These are phyloP conservation scores for Cladosporium sp. DNA, from an alignment of 2,329 filamentous ascomycete genomes.

Conservation along the genomic window DNA sequence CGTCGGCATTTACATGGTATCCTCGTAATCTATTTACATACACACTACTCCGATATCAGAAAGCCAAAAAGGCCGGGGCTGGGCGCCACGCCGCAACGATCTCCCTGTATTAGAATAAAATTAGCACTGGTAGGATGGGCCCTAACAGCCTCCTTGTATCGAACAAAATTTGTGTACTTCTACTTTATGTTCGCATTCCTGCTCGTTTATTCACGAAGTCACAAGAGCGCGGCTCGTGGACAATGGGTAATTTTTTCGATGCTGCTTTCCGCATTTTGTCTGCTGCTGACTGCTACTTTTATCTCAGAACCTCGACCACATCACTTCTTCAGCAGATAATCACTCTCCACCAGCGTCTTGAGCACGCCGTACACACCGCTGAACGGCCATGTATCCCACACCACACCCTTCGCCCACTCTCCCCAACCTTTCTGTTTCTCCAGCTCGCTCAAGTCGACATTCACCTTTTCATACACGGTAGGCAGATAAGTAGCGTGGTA, in stretches of 20 bases:
- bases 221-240: background rate
- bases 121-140: too few relatives aligned
- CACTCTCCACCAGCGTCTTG: conserved; percentile 40
- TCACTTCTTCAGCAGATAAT: conserved; percentile 36
- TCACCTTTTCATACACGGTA: conserved; percentile 68
- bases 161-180: too few relatives aligned
- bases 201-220: background rate
- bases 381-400: conserved; percentile 37
- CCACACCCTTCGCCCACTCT: conserved; percentile 12
- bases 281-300: background rate
- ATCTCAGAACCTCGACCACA: background rate
- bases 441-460: conserved; percentile 40
- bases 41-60: too few relatives aligned
- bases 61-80: too few relatives aligned
- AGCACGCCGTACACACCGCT: conserved; percentile 41
- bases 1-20: too few relatives aligned
- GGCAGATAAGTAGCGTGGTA: conserved; percentile 63
- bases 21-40: too few relatives aligned
- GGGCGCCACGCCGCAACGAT: too few relatives aligned
- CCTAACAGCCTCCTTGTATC: too few relatives aligned
- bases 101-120: too few relatives aligned
- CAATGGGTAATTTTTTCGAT: background rate
- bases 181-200: too few relatives aligned
- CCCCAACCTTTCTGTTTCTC: conserved; percentile 8
- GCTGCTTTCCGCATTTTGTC: background rate